Conservation (phyloP, 2,329 filamentous ascomycete species). For the Periglandula ipomoeae region DNA sequence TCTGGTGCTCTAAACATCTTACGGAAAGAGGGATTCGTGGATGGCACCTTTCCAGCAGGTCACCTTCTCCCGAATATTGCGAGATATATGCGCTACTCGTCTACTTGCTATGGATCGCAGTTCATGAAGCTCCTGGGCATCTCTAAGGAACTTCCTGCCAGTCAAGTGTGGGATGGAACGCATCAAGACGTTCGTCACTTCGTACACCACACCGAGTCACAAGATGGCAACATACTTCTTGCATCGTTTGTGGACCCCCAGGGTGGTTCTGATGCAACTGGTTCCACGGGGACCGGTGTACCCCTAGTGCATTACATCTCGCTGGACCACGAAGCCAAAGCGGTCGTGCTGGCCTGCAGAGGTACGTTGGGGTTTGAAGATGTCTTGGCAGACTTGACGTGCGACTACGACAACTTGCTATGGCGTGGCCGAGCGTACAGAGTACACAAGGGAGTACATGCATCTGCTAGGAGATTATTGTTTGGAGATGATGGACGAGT, state of each 20-base stretch:
- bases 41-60: conserved; percentile 49
- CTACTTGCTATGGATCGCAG: conserved; percentile 55
- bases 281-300: conserved; percentile 55
- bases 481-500: conserved; percentile 60
- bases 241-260: conserved; percentile 63
- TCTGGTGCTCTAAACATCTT: conserved; percentile 39
- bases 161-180: conserved; percentile 35
- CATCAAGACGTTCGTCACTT: conserved; percentile 56
- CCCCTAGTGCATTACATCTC: conserved; percentile 67
- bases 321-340: conserved; percentile 61
- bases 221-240: conserved; percentile 50
- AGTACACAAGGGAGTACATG: conserved; percentile 67
- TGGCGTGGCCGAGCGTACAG: conserved; percentile 58
- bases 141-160: conserved; percentile 36
- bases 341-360: conserved; percentile 62
- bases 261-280: conserved; percentile 56
- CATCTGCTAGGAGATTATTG: conserved; percentile 57
- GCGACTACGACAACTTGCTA: conserved; percentile 57
- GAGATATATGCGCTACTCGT: conserved; percentile 57
- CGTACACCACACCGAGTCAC: conserved; percentile 51
- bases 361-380: conserved; percentile 68
- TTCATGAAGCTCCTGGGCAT: conserved; percentile 57
- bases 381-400: conserved; percentile 64
- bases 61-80: conserved; percentile 54
- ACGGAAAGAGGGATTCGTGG: conserved; percentile 42